Evolutionary conservation across 306 rosid genomes (phyloP).

Genomic region (Acacia melanoxylon): DNA sequence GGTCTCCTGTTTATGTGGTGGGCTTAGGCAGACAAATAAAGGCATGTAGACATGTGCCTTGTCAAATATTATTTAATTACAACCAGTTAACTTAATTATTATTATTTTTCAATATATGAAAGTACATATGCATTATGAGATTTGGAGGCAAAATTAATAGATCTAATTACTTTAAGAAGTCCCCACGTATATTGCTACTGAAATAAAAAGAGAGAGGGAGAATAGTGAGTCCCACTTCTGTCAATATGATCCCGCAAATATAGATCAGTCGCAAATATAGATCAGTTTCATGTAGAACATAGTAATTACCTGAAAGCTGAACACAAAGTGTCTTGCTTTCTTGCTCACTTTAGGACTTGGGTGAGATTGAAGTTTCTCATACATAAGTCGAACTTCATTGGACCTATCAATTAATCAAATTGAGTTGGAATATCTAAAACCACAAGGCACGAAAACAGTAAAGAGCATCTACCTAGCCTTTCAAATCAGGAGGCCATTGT

Average conservation of each 20-base stretch:
- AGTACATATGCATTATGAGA: neutral
- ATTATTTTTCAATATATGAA: neutral
- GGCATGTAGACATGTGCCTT: neutral
- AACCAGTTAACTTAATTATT: neutral
- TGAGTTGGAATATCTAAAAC: constrained; percentile 4
- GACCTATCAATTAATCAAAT: constrained; percentile 52
- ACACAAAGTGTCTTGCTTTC: constrained; percentile 78
- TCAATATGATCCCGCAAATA: neutral
- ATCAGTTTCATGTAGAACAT: neutral
- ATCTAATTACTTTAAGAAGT: neutral
- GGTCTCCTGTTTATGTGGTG: neutral
- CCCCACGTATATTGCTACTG: neutral
- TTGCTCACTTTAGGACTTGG: constrained; percentile 74
- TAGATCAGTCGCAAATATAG: too few species aligned
- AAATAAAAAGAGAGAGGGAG: neutral
- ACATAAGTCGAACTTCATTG: constrained; percentile 72
- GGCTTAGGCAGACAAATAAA: neutral
- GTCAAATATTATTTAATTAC: neutral
- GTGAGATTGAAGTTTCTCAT: constrained; percentile 84
- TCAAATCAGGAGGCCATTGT: constrained; percentile 6
- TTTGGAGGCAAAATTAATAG: neutral
- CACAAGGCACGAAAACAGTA: constrained; percentile 6
- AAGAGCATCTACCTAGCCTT: constrained; percentile 6
- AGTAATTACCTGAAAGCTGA: constrained; percentile 72
- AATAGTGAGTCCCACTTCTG: neutral